phyloP scores from a whole-genome alignment of 2,329 filamentous ascomycete genomes.

The Cercospora beticola region DNA sequence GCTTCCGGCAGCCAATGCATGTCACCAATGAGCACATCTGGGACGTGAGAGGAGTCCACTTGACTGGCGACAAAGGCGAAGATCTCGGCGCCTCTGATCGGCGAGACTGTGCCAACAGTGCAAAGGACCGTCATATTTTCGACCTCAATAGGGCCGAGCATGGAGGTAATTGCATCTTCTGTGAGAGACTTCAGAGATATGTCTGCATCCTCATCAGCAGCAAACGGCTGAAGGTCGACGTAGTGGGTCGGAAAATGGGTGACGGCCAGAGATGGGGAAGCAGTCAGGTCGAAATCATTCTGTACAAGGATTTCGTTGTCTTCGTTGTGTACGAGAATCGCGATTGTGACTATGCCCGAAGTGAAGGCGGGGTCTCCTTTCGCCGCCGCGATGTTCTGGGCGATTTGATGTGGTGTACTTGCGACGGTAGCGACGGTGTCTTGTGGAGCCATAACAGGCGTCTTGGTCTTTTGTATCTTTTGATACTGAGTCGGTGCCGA shows the following conservation, averaged over 20 bases:
- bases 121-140: background rate
- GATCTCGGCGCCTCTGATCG: background rate
- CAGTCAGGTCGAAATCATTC: background rate
- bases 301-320: slow-evolving; percentile 7
- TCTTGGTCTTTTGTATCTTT: background rate
- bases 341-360: background rate
- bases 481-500: background rate
- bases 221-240: background rate
- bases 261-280: background rate
- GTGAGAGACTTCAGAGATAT: background rate
- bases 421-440: background rate
- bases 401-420: slow-evolving; percentile 10
- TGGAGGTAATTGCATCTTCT: background rate
- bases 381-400: background rate
- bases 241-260: background rate
- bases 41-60: background rate
- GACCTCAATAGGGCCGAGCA: slow-evolving; percentile 8
- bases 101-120: background rate
- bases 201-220: slow-evolving; percentile 5
- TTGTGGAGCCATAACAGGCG: background rate
- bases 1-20: slow-evolving; percentile 15
- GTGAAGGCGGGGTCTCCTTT: background rate
- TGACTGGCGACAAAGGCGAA: slow-evolving; percentile 1
- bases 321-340: slow-evolving; percentile 3
- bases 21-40: background rate